Base-by-base conservation (phyloP, 352 stramenopile species). In the Phytopythium helicoides region DNA sequence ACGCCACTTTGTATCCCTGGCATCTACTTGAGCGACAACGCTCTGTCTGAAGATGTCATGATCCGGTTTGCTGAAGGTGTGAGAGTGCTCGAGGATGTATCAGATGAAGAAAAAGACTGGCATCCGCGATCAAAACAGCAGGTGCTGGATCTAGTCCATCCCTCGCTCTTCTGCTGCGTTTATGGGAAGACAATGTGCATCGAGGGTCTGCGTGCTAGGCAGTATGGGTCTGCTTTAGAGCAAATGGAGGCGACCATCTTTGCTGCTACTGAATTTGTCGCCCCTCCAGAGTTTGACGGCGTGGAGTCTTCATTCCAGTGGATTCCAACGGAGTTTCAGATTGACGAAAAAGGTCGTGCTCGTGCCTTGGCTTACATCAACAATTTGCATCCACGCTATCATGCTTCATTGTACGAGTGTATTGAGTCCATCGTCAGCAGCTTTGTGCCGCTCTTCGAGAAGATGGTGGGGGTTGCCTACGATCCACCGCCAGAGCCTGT, bases 91-190 rank as follows among this genome's bases (percentile, higher is more conserved):
- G 73, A 83, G 36, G 59, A 74, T 25, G 61, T 77, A 2, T 52
- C 65, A 1, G 71, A 77, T 0, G 35, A 46, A 1, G 49, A 70
- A 1, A 86, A 79, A 46, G 73, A 86, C 44, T 88, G 75, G 71
- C 76, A 90, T 22, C 73, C 74, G 1, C 52, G 68, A 15, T 76
- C 71, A 9, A 55, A 76, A 35, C 39, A 74, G 0, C 69, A 86
- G 38, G 70, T 87, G 34, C 62, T 86, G 9, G 54, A 86, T 34
- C 61, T 87, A 15, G 63, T 90, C 12, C 69, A 87, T 53, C 75
- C 77, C 21, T 88, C 80, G 31, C 50, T 88, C 1, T 87, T 73
- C 46, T 90, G 80, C 44, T 77, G 65, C 19, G 66, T 90, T 0
- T 54, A 69, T 15, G 63, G 70, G 31, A 31, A 68, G 10, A 86